Percentiles rank a stretch among this genome's conserved stretches.
Evolutionary conservation across 805 yeast species (phyloP).

Genomic region (Cyberlindnera bimundalis): DNA sequence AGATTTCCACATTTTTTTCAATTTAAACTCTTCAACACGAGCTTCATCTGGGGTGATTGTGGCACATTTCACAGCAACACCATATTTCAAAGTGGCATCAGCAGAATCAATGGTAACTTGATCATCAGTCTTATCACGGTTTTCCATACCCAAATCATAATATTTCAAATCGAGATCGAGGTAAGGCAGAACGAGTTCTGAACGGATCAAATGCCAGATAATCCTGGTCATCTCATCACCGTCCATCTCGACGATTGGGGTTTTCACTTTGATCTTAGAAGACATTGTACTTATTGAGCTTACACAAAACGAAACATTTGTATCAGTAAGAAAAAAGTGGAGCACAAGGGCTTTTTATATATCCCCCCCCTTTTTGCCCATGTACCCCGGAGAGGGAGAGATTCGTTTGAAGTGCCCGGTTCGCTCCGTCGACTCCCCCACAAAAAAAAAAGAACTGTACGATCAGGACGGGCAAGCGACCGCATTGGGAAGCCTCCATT

Average conservation of each 20-base stretch:
- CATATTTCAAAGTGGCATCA: constrained; percentile 79
- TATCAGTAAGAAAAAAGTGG: too few relatives aligned
- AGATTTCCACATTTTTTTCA: constrained; percentile 96
- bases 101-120: constrained; percentile 89
- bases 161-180: constrained; percentile 85
- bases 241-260: constrained; percentile 94
- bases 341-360: too few relatives aligned
- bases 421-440: too few relatives aligned
- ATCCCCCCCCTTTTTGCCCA: too few relatives aligned
- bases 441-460: too few relatives aligned
- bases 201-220: constrained; percentile 90
- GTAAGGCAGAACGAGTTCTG: constrained; percentile 79
- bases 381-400: too few relatives aligned
- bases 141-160: constrained; percentile 84
- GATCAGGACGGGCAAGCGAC: too few relatives aligned
- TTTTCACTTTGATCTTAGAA: constrained; percentile 76
- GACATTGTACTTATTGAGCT: too few relatives aligned
- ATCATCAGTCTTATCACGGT: constrained; percentile 86
- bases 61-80: constrained; percentile 96
- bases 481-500: too few relatives aligned
- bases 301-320: too few relatives aligned
- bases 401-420: too few relatives aligned
- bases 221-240: constrained; percentile 98
- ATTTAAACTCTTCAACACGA: constrained; percentile 83
- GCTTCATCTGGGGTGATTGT: constrained; percentile 98